phyloP scores from a whole-genome alignment of 1,284 basidiomycete genomes.

The Trichosporon ovoides region DNA sequence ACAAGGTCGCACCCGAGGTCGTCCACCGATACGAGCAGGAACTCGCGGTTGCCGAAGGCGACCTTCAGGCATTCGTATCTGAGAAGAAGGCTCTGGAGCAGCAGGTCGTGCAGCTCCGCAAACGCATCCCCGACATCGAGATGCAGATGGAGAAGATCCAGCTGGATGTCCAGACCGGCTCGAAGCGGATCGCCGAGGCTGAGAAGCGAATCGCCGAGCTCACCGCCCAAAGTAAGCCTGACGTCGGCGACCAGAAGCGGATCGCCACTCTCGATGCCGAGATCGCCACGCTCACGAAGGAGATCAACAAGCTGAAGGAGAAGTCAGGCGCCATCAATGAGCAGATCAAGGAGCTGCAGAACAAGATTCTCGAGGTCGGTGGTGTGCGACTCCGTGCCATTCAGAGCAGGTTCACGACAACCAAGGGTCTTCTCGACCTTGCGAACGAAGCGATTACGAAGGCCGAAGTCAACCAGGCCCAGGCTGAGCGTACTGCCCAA shows the following conservation, averaged over 20 bases:
- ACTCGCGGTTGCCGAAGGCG: slow-evolving; percentile 59
- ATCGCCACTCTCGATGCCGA: slow-evolving; percentile 68
- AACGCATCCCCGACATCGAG: slow-evolving; percentile 68
- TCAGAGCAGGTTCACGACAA: slow-evolving; percentile 81
- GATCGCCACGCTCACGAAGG: slow-evolving; percentile 58
- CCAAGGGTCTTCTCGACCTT: slow-evolving; percentile 74
- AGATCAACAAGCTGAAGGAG: slow-evolving; percentile 62
- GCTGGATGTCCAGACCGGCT: slow-evolving; percentile 73
- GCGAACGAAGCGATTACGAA: slow-evolving; percentile 88
- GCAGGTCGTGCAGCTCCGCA: slow-evolving; percentile 59
- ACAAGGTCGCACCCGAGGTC: slow-evolving; percentile 76
- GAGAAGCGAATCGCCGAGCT: slow-evolving; percentile 75
- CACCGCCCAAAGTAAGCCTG: slow-evolving; percentile 69
- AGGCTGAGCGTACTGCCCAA: slow-evolving; percentile 76
- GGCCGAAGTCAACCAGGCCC: slow-evolving; percentile 84
- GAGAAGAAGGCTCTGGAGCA: slow-evolving; percentile 59
- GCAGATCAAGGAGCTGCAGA: slow-evolving; percentile 80
- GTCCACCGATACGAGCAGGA: slow-evolving; percentile 74
- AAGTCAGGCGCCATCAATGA: slow-evolving; percentile 68
- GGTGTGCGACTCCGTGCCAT: slow-evolving; percentile 73
- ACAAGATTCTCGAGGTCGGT: slow-evolving; percentile 87
- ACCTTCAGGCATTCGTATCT: slow-evolving; percentile 58
- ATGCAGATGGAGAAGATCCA: slow-evolving; percentile 75
- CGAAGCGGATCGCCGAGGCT: slow-evolving; percentile 71
- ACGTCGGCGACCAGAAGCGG: slow-evolving; percentile 71